phyloP scores from a whole-genome alignment of 2,329 filamentous ascomycete species.

The Colletotrichum camelliae region DNA sequence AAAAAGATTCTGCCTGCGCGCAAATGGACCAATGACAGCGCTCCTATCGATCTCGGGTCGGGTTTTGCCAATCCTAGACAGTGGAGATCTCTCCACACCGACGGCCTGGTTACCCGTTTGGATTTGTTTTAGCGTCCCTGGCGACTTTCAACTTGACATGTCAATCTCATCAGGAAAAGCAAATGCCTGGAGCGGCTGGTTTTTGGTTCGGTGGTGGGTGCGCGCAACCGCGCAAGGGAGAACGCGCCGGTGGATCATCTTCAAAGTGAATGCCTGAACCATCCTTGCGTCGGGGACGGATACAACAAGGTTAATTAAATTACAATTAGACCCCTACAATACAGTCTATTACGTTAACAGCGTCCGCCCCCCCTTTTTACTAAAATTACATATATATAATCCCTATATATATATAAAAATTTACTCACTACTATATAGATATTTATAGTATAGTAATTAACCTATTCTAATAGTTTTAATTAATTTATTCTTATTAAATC shows the following conservation, averaged over 20 bases:
- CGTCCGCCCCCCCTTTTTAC: too few species aligned
- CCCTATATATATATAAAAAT: too few species aligned
- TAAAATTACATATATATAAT: too few species aligned
- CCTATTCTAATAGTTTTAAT: too few species aligned
- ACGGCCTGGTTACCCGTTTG: constrained; percentile 17
- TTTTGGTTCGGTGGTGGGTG: background rate
- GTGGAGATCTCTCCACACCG: background rate
- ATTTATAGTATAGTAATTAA: too few species aligned
- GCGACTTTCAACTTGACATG: background rate
- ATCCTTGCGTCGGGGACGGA: background rate
- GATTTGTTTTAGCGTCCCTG: background rate
- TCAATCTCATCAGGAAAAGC: background rate
- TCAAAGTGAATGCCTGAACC: constrained; percentile 4
- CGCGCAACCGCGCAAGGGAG: background rate
- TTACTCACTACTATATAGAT: too few species aligned
- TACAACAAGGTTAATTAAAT: background rate
- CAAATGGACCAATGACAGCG: constrained; percentile 7
- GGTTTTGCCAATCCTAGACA: background rate
- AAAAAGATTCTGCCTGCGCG: constrained; percentile 2
- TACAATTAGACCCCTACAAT: background rate
- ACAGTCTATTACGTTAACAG: too few species aligned
- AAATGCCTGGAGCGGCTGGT: background rate
- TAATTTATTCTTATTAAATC: too few species aligned
- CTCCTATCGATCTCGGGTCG: background rate
- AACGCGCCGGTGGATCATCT: background rate